Conservation (phyloP, 257 asterid genomes). For the Nicotiana paniculata region DNA sequence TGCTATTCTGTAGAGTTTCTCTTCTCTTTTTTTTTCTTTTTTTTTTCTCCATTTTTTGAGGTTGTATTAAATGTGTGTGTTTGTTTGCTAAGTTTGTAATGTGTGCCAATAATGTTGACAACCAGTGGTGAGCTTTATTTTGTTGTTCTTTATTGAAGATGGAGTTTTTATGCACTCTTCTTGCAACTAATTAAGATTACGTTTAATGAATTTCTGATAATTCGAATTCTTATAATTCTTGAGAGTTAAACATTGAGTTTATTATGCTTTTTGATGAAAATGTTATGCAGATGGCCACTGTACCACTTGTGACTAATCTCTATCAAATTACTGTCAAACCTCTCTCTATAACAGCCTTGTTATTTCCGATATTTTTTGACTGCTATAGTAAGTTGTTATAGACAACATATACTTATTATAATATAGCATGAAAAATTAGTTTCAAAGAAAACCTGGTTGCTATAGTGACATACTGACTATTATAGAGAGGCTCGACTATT, state of each 20-base stretch:
- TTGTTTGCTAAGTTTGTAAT: background rate
- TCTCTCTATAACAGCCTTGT: too few relatives aligned
- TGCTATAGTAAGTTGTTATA: too few relatives aligned
- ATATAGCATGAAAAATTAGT: too few relatives aligned
- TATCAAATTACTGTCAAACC: background rate
- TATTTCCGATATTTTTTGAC: too few relatives aligned
- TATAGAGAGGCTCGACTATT: too few relatives aligned
- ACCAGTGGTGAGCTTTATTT: background rate
- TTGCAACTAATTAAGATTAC: background rate
- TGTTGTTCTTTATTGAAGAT: background rate
- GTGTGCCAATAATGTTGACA: background rate
- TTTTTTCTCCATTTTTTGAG: background rate
- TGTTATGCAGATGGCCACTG: background rate
- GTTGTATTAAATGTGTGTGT: background rate
- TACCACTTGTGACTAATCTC: background rate
- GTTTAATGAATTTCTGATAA: background rate
- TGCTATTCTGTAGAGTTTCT: background rate
- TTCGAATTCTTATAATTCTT: background rate
- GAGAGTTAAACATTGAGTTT: background rate
- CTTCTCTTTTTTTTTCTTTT: too few relatives aligned
- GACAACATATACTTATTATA: too few relatives aligned
- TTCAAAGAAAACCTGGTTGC: too few relatives aligned
- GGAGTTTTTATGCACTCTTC: background rate
- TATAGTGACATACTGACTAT: too few relatives aligned
- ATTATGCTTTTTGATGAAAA: background rate